Evolutionary conservation across 2,329 filamentous ascomycete species (phyloP).

Genomic region (Curvularia spicifera): DNA sequence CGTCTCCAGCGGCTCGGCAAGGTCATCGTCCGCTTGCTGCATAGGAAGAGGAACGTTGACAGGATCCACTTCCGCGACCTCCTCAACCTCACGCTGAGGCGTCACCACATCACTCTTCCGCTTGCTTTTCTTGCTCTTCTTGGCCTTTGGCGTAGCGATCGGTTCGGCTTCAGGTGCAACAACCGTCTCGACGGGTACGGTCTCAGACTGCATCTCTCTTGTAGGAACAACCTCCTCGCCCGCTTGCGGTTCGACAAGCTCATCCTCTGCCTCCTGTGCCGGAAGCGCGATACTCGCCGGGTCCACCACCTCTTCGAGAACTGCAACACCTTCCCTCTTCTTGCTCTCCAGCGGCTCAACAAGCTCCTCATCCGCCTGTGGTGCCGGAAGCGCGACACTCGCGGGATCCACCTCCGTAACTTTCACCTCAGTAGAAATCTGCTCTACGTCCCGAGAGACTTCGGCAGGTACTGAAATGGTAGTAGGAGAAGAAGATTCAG

Average conservation of each 20-base stretch:
- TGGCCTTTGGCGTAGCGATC: slow-evolving; percentile 7
- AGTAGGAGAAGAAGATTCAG: slow-evolving; percentile 3
- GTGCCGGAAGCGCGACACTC: slow-evolving; percentile 3
- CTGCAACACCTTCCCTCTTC: background rate
- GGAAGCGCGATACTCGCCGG: slow-evolving; percentile 5
- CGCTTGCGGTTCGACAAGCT: background rate
- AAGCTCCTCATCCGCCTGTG: slow-evolving; percentile 5
- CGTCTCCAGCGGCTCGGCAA: background rate
- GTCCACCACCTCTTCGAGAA: background rate
- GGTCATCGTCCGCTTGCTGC: background rate
- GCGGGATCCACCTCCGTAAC: background rate
- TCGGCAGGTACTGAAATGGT: background rate
- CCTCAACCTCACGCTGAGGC: slow-evolving; percentile 3
- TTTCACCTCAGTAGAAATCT: background rate
- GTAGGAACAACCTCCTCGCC: background rate
- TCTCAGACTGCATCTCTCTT: background rate
- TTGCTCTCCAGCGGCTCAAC: background rate
- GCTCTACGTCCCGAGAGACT: background rate
- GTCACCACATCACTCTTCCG: slow-evolving; percentile 10
- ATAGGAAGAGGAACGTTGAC: background rate
- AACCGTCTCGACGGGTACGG: background rate
- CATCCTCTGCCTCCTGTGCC: background rate
- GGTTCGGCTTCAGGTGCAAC: background rate
- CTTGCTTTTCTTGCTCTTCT: slow-evolving; percentile 17
- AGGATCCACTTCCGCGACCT: background rate